Percentiles rank a stretch among this genome's conserved stretches.
These are phyloP conservation scores for Ophiostoma piceae DNA, from an alignment of 2,329 filamentous ascomycete genomes.

Conservation along the genomic window DNA sequence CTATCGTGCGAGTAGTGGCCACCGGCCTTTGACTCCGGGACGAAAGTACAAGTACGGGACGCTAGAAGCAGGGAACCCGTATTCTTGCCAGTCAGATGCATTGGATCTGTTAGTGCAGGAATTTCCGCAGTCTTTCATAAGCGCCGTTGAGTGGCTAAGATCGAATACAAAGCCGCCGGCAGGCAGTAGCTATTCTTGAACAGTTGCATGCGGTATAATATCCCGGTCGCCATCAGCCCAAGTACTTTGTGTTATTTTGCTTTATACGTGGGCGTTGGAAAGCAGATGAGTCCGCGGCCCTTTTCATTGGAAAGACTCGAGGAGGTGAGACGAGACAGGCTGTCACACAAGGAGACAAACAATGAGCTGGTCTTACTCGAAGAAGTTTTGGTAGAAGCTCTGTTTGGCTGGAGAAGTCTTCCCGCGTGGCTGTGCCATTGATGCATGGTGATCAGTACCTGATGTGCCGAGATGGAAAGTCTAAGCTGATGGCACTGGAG, in stretches of 20 bases:
- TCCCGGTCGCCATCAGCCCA: background rate
- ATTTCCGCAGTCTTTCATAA: background rate
- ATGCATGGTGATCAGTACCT: background rate
- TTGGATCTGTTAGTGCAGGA: background rate
- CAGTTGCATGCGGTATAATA: background rate
- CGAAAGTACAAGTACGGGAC: background rate
- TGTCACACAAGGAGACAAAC: background rate
- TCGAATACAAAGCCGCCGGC: background rate
- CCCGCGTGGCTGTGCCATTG: slow-evolving; percentile 2
- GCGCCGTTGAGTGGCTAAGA: background rate
- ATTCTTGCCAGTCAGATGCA: slow-evolving; percentile 4
- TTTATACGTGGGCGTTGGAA: background rate
- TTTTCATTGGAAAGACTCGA: background rate
- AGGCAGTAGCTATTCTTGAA: background rate
- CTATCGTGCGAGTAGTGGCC: background rate
- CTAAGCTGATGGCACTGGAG: background rate
- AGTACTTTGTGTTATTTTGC: background rate
- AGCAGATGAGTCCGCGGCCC: background rate
- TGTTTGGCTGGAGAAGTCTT: background rate
- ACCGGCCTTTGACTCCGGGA: background rate
- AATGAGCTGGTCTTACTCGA: background rate
- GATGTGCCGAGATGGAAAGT: background rate
- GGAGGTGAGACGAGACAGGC: background rate
- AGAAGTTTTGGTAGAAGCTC: background rate
- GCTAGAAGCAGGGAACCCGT: background rate